Evolutionary conservation across 768 basidiomycete genomes (phyloP).

Genomic region (Myochromella boudieri): DNA sequence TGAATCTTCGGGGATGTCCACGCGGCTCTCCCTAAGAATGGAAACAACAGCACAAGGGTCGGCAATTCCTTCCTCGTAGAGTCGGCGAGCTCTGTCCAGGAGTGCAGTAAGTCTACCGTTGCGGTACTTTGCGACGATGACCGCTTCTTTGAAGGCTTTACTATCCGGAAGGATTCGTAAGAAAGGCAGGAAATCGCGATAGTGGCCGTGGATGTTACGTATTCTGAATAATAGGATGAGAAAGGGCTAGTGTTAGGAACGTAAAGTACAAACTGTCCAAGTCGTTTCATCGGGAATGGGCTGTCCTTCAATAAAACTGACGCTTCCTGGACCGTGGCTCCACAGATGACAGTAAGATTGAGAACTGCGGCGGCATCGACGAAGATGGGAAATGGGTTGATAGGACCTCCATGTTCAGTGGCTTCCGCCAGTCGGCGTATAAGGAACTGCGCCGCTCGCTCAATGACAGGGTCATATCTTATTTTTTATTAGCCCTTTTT

Average conservation of each 20-base stretch:
- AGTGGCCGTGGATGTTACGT: slow-evolving; percentile 15
- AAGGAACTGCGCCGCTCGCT: slow-evolving; percentile 15
- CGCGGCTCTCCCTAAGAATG: slow-evolving; percentile 11
- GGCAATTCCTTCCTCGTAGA: slow-evolving; percentile 7
- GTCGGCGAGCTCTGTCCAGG: slow-evolving; percentile 7
- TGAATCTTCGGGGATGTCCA: slow-evolving; percentile 15
- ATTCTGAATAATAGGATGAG: slow-evolving; percentile 3
- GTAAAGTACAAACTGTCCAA: slow-evolving; percentile 14
- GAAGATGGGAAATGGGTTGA: slow-evolving; percentile 15
- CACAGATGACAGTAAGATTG: slow-evolving; percentile 12
- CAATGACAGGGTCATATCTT: slow-evolving; percentile 14
- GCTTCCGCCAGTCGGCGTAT: slow-evolving; percentile 9
- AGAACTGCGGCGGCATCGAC: slow-evolving; percentile 12
- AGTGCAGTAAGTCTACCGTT: slow-evolving; percentile 9
- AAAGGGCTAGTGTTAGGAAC: background rate
- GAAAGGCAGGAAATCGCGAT: slow-evolving; percentile 17
- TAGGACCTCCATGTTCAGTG: slow-evolving; percentile 1
- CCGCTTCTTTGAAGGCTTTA: slow-evolving; percentile 13
- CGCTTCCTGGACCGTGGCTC: slow-evolving; percentile 13
- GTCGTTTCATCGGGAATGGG: slow-evolving; percentile 18
- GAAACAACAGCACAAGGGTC: slow-evolving; percentile 11
- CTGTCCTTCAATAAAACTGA: slow-evolving; percentile 11
- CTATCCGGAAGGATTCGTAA: slow-evolving; percentile 11
- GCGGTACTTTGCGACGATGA: slow-evolving; percentile 13
- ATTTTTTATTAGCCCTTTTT: background rate